Evolutionary conservation across 2,329 filamentous ascomycete species (phyloP).

Genomic region (Fusarium sp.): DNA sequence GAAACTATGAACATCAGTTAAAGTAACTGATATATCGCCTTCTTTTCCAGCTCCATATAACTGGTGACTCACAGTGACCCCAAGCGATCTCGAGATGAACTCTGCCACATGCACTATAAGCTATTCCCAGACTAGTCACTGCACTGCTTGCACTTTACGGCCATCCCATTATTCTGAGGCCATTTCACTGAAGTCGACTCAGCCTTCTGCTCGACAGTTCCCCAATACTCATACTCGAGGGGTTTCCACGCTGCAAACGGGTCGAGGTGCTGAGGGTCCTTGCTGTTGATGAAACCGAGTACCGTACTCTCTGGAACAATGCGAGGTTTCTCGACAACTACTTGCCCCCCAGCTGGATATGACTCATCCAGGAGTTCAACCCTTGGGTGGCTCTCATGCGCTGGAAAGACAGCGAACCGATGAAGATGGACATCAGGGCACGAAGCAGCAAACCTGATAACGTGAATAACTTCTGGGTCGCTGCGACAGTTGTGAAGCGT

Average conservation of each 20-base stretch:
- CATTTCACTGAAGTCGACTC: not conserved
- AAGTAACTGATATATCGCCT: not conserved
- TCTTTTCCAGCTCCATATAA: not conserved
- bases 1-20: not conserved
- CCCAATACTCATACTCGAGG: not conserved
- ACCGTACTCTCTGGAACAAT: not conserved
- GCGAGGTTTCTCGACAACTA: too few relatives aligned
- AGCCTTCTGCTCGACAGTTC: not conserved
- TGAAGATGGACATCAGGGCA: not conserved
- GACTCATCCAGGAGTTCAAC: not conserved
- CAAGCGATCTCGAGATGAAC: not conserved
- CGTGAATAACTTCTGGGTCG: not conserved
- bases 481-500: not conserved
- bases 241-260: not conserved
- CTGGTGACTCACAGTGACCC: not conserved
- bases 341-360: not conserved
- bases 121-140: not conserved
- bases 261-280: not conserved
- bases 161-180: not conserved
- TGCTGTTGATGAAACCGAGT: conserved; percentile 2
- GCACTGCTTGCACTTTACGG: not conserved
- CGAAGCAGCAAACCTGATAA: not conserved
- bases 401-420: conserved; percentile 1
- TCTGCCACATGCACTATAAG: not conserved
- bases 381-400: not conserved